Base-by-base conservation (phyloP, 176 grass and related monocot species). In the Sorghum bicolor region DNA sequence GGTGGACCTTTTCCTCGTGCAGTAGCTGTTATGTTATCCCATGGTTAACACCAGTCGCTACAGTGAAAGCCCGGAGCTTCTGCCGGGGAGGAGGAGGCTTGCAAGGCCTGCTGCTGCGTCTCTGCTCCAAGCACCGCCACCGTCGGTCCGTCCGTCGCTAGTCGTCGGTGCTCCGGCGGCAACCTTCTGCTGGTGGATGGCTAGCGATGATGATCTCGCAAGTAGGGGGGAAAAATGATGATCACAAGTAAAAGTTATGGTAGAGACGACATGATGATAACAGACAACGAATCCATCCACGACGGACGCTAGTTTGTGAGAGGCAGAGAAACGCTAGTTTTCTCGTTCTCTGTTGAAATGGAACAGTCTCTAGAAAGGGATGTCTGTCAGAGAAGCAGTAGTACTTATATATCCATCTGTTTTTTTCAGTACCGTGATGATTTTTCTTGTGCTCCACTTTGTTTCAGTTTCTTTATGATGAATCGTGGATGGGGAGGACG, bases 1-100 rank as follows among this genome's bases (percentile, higher is more conserved):
- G 86, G 86, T 39, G n/a, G 45, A 47, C 24, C 30, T 72, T 82
- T 82, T 31, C 10, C 43, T 30, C 6, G 33, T 39, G 26, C 34
- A 58, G 17, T 44, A 58, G 17, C 57, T 34, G 4, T 26, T 58
- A 10, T 58, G 20, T 28, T 60, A 11, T 58, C 29, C 77, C 26
- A 47, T 62, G 36, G 62, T 25, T 61, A 79, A 50, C 41, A 13
- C 72, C 44, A 31, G 28, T 26, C 65, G 48, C 48, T 62, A 47
- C 66, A 71, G 38, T 60, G 37, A 85, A 75, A 60, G 36, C 2
- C 45, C 55, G 32, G 70, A 50, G 58, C n/a, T 16, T 68, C 66
- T 4, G 43, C 28, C 12, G 50, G 29, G 63, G 32, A n/a, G n/a
- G n/a, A n/a, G n/a, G 5, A 57, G 8, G 53, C 20, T 55, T 22